phyloP scores from a whole-genome alignment of 768 basidiomycete genomes.

The Neoboletus brunneissimus region DNA sequence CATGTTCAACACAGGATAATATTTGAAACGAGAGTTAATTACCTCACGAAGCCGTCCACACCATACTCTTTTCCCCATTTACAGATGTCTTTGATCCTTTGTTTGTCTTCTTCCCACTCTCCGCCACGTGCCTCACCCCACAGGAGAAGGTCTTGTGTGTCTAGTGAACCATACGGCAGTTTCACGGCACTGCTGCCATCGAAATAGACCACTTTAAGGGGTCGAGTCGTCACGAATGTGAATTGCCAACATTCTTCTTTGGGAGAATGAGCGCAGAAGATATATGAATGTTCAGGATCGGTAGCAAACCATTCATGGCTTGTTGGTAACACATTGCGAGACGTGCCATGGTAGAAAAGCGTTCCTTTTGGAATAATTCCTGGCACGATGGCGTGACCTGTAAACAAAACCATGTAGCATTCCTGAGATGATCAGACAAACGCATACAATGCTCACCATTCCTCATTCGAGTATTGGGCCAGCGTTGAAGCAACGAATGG shows the following conservation, averaged over 20 bases:
- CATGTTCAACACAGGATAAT: slow-evolving; percentile 9
- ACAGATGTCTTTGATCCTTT: slow-evolving; percentile 31
- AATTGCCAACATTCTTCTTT: slow-evolving; percentile 29
- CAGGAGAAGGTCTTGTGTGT: slow-evolving; percentile 35
- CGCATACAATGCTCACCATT: slow-evolving; percentile 25
- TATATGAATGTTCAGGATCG: slow-evolving; percentile 35
- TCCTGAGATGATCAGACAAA: not conserved
- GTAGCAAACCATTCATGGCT: slow-evolving; percentile 31
- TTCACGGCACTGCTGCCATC: slow-evolving; percentile 11
- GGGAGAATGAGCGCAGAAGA: slow-evolving; percentile 32
- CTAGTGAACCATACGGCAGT: slow-evolving; percentile 23
- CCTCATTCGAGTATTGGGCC: slow-evolving; percentile 44
- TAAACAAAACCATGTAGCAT: not conserved
- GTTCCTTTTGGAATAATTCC: slow-evolving; percentile 34
- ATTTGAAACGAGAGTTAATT: slow-evolving; percentile 20
- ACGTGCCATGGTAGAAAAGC: slow-evolving; percentile 32
- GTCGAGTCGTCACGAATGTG: slow-evolving; percentile 27
- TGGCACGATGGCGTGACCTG: slow-evolving; percentile 23
- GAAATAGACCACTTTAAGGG: slow-evolving; percentile 34
- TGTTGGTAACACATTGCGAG: slow-evolving; percentile 17
- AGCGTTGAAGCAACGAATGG: slow-evolving; percentile 35
- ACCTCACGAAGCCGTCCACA: slow-evolving; percentile 37
- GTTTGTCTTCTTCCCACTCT: slow-evolving; percentile 16
- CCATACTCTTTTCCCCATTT: slow-evolving; percentile 32
- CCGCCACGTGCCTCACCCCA: slow-evolving; percentile 29